Conservation (phyloP, 1,284 basidiomycete species). For the Leccinum pachyderme region DNA sequence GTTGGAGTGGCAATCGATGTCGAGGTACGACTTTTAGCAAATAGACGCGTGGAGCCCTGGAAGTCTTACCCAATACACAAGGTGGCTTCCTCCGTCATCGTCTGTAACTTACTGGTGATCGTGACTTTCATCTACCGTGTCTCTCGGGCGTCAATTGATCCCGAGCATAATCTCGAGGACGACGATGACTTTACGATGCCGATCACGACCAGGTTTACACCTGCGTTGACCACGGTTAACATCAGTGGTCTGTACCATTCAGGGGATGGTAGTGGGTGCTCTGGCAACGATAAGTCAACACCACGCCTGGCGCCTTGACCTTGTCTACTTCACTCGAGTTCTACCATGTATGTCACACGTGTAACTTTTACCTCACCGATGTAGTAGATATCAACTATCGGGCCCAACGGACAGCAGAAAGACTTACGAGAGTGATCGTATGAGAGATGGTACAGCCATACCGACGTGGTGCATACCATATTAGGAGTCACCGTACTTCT, state of each 20-base stretch:
- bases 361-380: background rate
- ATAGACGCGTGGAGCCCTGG: background rate
- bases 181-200: conserved; percentile 7
- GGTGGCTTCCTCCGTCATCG: conserved; percentile 16
- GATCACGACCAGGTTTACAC: background rate
- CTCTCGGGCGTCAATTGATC: background rate
- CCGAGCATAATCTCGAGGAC: conserved; percentile 2
- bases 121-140: conserved; percentile 18
- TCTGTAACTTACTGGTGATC: conserved; percentile 24
- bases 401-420: background rate
- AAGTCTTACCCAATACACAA: conserved; percentile 10
- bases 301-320: background rate
- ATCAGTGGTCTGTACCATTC: background rate
- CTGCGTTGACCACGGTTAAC: conserved; percentile 10
- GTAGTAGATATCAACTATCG: background rate
- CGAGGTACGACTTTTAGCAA: conserved; percentile 15
- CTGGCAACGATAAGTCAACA: background rate
- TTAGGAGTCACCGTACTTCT: conserved; percentile 33
- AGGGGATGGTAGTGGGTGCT: background rate
- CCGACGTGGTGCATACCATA: background rate
- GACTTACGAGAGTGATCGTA: background rate
- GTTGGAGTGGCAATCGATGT: conserved; percentile 13
- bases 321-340: background rate
- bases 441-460: background rate
- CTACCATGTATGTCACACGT: background rate